phyloP scores from a whole-genome alignment of 257 asterid species.

The Przewalskia tangutica region DNA sequence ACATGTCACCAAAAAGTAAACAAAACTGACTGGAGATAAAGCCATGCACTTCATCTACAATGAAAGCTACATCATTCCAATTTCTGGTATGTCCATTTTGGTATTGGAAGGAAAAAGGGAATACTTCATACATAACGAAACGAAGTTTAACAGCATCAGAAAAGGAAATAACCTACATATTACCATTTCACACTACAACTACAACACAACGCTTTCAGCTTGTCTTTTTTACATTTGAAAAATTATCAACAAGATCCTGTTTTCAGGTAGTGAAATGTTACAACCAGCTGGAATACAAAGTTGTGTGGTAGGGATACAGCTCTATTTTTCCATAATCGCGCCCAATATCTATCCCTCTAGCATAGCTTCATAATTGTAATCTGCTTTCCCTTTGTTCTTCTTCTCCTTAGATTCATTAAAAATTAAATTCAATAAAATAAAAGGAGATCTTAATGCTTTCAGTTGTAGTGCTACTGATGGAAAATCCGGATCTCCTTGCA shows the following conservation, averaged over 20 bases:
- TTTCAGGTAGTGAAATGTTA: neutral
- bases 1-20: neutral
- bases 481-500: too few species aligned
- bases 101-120: neutral
- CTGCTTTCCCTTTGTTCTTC: neutral
- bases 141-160: neutral
- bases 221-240: neutral
- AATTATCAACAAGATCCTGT: neutral
- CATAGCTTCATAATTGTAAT: too few species aligned
- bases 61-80: neutral
- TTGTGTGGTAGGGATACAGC: neutral
- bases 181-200: neutral
- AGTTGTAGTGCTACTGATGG: too few species aligned
- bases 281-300: neutral
- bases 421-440: neutral
- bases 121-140: neutral
- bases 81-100: neutral
- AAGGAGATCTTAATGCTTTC: too few species aligned
- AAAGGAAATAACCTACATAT: neutral
- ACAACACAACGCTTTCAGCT: neutral
- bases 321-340: neutral
- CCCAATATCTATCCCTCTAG: too few species aligned
- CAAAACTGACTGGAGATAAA: neutral
- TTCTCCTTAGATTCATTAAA: too few species aligned
- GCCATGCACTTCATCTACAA: neutral